A percentile compares a stretch with the other conserved stretches of the same genome.
Evolutionary conservation across 2,329 filamentous ascomycete species (phyloP).

Genomic region (Paecilomyces sp.): DNA sequence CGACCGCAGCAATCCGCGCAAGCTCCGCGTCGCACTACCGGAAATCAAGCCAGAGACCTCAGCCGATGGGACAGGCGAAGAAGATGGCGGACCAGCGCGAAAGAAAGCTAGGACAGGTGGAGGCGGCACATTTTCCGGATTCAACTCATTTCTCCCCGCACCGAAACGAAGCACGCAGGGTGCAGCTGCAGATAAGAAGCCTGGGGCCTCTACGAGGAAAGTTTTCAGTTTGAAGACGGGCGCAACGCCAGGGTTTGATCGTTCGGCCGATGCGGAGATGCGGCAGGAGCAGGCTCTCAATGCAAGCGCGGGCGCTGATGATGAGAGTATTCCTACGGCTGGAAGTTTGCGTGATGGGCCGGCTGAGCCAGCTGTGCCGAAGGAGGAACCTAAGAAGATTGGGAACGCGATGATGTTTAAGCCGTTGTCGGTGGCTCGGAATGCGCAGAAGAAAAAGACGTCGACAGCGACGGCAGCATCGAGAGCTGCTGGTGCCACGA

Average conservation of each 20-base stretch:
- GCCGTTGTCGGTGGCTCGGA: conserved; percentile 76
- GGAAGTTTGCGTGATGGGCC: conserved; percentile 13
- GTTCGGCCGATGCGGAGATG: conserved; percentile 45
- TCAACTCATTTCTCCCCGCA: conserved; percentile 79
- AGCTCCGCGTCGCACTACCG: conserved; percentile 75
- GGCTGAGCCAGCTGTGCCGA: conserved; percentile 5
- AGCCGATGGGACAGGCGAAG: conserved; percentile 25
- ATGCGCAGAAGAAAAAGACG: conserved; percentile 60
- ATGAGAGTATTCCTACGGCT: conserved; percentile 20
- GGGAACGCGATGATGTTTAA: conserved; percentile 83
- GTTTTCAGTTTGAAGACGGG: conserved; percentile 76
- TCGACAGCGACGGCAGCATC: conserved; percentile 10
- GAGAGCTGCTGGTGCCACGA: conserved; percentile 7
- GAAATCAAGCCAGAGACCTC: conserved; percentile 38
- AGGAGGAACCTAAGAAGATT: conserved; percentile 44
- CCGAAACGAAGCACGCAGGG: conserved; percentile 54
- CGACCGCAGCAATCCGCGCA: conserved; percentile 71
- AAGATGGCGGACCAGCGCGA: conserved; percentile 53
- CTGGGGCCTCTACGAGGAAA: conserved; percentile 39
- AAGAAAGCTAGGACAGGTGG: conserved; percentile 63
- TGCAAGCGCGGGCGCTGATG: conserved; percentile 20
- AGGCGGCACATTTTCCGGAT: conserved; percentile 67
- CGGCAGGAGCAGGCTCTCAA: conserved; percentile 15
- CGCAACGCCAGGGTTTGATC: conserved; percentile 71
- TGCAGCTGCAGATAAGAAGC: conserved; percentile 19